phyloP scores from a whole-genome alignment of 768 basidiomycete species.

The Tylopilus plumbeoviolaceoides region DNA sequence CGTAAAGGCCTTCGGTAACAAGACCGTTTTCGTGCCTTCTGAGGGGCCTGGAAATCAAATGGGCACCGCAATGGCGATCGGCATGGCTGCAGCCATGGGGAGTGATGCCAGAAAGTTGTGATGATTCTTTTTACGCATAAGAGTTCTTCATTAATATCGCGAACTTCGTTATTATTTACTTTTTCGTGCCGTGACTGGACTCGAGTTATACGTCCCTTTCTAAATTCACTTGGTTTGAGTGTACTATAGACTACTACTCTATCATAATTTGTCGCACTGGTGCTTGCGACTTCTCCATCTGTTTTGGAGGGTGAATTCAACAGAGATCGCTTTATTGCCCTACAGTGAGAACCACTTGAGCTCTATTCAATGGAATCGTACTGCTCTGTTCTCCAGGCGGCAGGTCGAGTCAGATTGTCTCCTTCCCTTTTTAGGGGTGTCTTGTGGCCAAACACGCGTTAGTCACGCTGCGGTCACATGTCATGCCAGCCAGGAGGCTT shows the following conservation, averaged over 20 bases:
- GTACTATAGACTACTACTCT: no score
- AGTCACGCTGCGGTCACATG: conserved; percentile 31
- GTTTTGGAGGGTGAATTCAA: neutral
- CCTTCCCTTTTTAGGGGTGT: conserved; percentile 15
- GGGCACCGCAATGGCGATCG: conserved; percentile 58
- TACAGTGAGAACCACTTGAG: neutral
- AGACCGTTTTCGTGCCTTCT: conserved; percentile 65
- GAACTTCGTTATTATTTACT: neutral
- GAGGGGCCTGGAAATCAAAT: conserved; percentile 56
- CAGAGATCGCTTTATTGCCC: neutral
- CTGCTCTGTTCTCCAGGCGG: conserved; percentile 6
- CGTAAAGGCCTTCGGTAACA: conserved; percentile 63
- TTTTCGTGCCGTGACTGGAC: no score
- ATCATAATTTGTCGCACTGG: no score
- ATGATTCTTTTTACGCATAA: neutral
- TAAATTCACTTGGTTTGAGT: no score
- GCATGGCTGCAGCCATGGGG: conserved; percentile 70
- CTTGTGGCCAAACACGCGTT: conserved; percentile 12
- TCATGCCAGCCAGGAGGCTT: conserved; percentile 32
- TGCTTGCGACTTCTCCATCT: neutral
- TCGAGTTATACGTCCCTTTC: no score
- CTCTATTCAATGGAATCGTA: neutral
- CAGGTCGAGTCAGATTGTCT: neutral
- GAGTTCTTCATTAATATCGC: neutral
- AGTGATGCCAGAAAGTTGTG: conserved; percentile 17